Percentiles rank a stretch among this genome's conserved stretches.
Conservation (phyloP, 768 basidiomycete species). For the Tylopilus intermedius region DNA sequence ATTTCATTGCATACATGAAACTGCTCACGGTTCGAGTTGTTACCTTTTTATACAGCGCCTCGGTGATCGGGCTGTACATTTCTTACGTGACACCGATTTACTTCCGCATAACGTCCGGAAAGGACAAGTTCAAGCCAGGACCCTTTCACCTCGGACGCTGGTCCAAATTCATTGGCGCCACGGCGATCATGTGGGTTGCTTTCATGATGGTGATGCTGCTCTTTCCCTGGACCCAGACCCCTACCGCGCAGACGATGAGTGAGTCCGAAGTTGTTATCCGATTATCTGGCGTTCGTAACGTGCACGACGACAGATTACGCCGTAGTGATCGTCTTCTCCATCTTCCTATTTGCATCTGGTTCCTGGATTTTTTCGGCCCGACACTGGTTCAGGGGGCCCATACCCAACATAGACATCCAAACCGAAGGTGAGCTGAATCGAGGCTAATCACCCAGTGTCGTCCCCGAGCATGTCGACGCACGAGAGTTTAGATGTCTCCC, state of each 20-base stretch:
- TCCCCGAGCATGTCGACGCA: no score
- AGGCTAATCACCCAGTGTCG: not conserved
- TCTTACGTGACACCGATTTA: slow-evolving; percentile 36
- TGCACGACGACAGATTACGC: slow-evolving; percentile 13
- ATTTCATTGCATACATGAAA: not conserved
- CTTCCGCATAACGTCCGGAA: slow-evolving; percentile 32
- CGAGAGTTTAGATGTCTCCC: no score
- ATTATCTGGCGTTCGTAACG: not conserved
- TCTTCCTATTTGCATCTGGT: slow-evolving; percentile 29
- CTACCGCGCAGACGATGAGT: slow-evolving; percentile 31
- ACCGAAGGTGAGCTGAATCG: not conserved
- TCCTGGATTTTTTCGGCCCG: slow-evolving; percentile 33
- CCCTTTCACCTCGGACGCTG: slow-evolving; percentile 32
- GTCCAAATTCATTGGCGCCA: slow-evolving; percentile 29
- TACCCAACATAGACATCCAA: not conserved
- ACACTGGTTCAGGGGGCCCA: slow-evolving; percentile 31
- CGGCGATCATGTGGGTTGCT: slow-evolving; percentile 28
- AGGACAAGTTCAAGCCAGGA: slow-evolving; percentile 30
- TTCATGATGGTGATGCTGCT: slow-evolving; percentile 33
- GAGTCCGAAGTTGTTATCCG: slow-evolving; percentile 5
- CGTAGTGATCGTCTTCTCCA: slow-evolving; percentile 26
- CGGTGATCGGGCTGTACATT: slow-evolving; percentile 33
- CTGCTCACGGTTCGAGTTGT: not conserved
- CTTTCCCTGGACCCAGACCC: slow-evolving; percentile 29
- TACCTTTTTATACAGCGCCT: slow-evolving; percentile 15